These are phyloP conservation scores for Hemisphaericaspora lyxosophila DNA, from an alignment of 1,139 yeast genomes.

Conservation along the genomic window DNA sequence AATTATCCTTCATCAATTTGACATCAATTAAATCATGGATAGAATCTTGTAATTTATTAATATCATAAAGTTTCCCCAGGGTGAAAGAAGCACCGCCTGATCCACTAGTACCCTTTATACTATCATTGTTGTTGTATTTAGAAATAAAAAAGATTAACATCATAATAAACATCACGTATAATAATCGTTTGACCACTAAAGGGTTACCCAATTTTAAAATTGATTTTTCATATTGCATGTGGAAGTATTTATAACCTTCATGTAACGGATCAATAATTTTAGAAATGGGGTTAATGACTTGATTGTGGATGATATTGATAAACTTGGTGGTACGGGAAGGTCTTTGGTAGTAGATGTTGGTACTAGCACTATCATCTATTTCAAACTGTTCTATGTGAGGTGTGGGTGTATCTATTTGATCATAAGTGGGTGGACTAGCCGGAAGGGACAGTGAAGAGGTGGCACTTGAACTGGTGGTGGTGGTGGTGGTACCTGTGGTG, in stretches of 20 bases:
- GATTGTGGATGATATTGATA: conserved; percentile 7
- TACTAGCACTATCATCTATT: conserved; percentile 40
- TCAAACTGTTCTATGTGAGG: conserved; percentile 40
- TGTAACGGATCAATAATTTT: conserved; percentile 68
- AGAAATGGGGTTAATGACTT: conserved; percentile 54
- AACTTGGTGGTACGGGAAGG: background rate
- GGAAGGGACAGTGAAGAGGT: too few relatives aligned
- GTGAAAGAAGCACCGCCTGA: conserved; percentile 40
- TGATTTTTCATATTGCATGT: conserved; percentile 51
- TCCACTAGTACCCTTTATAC: conserved; percentile 36
- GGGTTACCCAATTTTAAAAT: conserved; percentile 80
- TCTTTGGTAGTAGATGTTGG: background rate
- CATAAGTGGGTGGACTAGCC: conserved; percentile 33
- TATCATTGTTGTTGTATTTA: conserved; percentile 51
- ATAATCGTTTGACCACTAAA: conserved; percentile 70
- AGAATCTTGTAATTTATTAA: conserved; percentile 47
- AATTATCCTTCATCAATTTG: conserved; percentile 61
- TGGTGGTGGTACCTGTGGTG: too few relatives aligned
- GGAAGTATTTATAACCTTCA: conserved; percentile 50
- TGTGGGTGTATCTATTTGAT: conserved; percentile 17
- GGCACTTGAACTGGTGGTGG: too few relatives aligned
- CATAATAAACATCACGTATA: conserved; percentile 68
- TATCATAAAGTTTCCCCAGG: conserved; percentile 65
- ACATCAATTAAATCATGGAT: conserved; percentile 53
- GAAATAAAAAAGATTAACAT: conserved; percentile 57